A percentile compares a stretch with the other conserved stretches of the same genome.
phyloP scores from a whole-genome alignment of 352 stramenopile species.

The Globisporangium sylvaticum region DNA sequence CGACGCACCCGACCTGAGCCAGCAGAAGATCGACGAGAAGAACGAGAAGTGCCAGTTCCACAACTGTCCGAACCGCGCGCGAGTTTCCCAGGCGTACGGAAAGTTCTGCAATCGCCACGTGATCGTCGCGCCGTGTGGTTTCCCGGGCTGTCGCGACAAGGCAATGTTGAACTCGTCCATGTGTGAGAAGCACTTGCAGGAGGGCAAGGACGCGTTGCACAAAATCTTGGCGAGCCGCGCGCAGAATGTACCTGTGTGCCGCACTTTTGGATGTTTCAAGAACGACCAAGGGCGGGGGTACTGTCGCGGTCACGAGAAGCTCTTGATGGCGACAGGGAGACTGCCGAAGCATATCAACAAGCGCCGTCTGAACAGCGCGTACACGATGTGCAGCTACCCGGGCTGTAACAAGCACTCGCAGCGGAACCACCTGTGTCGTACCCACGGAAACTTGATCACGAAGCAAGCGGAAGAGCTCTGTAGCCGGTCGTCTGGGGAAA shows the following conservation, averaged over 20 bases:
- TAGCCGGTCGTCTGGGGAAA: conserved; percentile 37
- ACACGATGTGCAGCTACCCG: conserved; percentile 88
- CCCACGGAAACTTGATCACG: conserved; percentile 73
- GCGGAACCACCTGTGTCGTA: conserved; percentile 81
- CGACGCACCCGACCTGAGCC: conserved; percentile 43
- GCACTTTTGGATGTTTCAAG: conserved; percentile 79
- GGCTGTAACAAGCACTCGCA: conserved; percentile 83
- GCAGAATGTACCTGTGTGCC: conserved; percentile 78
- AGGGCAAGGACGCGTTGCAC: conserved; percentile 73
- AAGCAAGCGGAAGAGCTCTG: conserved; percentile 73
- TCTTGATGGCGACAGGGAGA: conserved; percentile 78
- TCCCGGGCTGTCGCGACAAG: conserved; percentile 81
- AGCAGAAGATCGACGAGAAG: conserved; percentile 58
- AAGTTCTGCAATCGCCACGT: conserved; percentile 87
- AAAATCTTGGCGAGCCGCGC: conserved; percentile 50
- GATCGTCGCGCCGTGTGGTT: conserved; percentile 80
- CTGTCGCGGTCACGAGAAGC: conserved; percentile 81
- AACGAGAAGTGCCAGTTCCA: conserved; percentile 73
- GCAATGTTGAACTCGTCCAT: conserved; percentile 56
- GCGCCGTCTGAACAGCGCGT: conserved; percentile 82
- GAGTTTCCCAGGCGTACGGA: conserved; percentile 69
- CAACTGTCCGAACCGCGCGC: conserved; percentile 73
- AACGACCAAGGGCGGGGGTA: conserved; percentile 86
- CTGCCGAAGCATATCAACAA: conserved; percentile 78
- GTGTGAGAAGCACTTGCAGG: conserved; percentile 64